Base-by-base conservation (phyloP, 805 yeast species). In the Clavispora phyllophila region DNA sequence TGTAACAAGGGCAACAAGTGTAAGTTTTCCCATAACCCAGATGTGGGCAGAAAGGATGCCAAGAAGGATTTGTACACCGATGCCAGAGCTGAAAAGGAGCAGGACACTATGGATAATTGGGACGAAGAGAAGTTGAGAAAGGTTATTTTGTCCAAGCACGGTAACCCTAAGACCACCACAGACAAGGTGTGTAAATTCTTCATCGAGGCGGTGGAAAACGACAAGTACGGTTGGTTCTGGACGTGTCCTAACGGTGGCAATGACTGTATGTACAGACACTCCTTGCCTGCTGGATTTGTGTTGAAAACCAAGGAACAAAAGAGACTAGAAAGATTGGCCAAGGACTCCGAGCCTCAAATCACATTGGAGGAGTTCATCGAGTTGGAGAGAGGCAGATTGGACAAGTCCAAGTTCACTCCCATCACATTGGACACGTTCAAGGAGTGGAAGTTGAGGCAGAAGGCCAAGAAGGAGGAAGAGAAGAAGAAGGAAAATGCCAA, bases 151-250 rank as follows among this genome's bases (percentile, higher is more conserved):
- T 88, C 96, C 41, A 93, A 93, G 68, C 97, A 90, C 56, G 98
- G 99, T 40, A 93, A 93, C 62, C 89, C 84, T 42, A 81, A 81
- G 62, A 88, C 96, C 9, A 89, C 97, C 12, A 93, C 99, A 0
- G 97, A 91, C 51, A 93, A 78, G 53, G 87, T 93, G 38, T 93
- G 99, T 77, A 93, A 90, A 63, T 80, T 65, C 65, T 95, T 93
- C 69, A 87, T 93, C 51, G 96, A 89, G 46, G 98, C 99, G 0
- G 97, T 93, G 44, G 99, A 93, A 61, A 88, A 89, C 59, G 93
- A 91, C 45, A 91, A 91, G 61, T 93, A 93, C 62, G 99, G 99
- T 59, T 93, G 99, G 99, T 90, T 93, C 67, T 93, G 99, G 99
- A 75, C 77, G 17, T 93, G 99, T 72, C 99, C 99, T 22, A 87